Evolutionary conservation across 441 rosid genomes (phyloP).

Genomic region (Jatropha multifida): DNA sequence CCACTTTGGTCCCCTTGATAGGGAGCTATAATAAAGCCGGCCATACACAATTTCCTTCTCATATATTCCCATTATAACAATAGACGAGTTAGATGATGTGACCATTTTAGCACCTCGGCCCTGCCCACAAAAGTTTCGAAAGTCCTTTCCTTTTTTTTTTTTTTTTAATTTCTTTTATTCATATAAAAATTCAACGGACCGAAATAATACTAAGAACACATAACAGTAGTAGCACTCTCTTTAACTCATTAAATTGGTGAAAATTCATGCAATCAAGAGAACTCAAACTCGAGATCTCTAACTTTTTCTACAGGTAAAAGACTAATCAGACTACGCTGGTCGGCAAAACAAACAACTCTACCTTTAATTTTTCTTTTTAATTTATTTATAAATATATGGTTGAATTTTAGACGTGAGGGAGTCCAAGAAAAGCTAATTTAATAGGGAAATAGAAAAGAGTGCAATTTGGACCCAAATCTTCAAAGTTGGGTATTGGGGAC

Average conservation of each 20-base stretch:
- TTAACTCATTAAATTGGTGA: too few species aligned
- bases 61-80: background rate
- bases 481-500: conserved; percentile 5
- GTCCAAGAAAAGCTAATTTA: background rate
- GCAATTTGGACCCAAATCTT: conserved; percentile 10
- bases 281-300: too few species aligned
- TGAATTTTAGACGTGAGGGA: too few species aligned
- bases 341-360: too few species aligned
- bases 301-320: too few species aligned
- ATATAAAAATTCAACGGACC: too few species aligned
- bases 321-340: too few species aligned
- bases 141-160: background rate
- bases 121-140: background rate
- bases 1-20: conserved; percentile 23
- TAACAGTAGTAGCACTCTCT: too few species aligned
- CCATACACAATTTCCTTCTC: conserved; percentile 14
- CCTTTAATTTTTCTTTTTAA: too few species aligned
- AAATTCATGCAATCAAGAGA: too few species aligned
- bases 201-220: too few species aligned
- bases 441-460: conserved; percentile 2
- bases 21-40: conserved; percentile 18
- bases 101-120: conserved; percentile 5
- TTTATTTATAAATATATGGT: too few species aligned
- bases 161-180: background rate
- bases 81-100: background rate